phyloP scores from a whole-genome alignment of 2,329 filamentous ascomycete genomes.

The Kalmusia sp. region DNA sequence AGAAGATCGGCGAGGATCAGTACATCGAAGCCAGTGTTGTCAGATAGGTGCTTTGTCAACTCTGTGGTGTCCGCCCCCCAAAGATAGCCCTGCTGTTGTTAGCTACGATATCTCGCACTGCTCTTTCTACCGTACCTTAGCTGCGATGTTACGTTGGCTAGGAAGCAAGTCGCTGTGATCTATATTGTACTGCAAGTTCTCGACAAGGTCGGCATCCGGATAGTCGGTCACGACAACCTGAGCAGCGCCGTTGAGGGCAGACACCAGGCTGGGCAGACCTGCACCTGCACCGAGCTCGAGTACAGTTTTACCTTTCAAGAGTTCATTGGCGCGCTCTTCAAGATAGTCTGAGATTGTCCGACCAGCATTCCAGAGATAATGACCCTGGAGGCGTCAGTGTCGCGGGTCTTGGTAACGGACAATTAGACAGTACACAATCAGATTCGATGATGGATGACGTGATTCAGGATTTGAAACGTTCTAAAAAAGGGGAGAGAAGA shows the following conservation, averaged over 20 bases:
- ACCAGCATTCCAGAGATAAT: slow-evolving; percentile 90
- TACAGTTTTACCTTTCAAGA: slow-evolving; percentile 73
- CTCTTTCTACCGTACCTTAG: slow-evolving; percentile 36
- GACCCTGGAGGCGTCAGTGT: slow-evolving; percentile 60
- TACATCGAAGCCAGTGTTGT: slow-evolving; percentile 70
- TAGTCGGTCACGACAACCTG: slow-evolving; percentile 83
- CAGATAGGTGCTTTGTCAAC: slow-evolving; percentile 66
- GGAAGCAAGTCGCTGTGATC: slow-evolving; percentile 58
- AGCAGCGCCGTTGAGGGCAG: slow-evolving; percentile 72
- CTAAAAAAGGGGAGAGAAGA: neutral
- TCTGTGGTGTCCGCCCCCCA: slow-evolving; percentile 75
- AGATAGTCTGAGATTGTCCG: slow-evolving; percentile 80
- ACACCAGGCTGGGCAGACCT: slow-evolving; percentile 81
- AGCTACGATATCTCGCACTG: slow-evolving; percentile 11
- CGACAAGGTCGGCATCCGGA: slow-evolving; percentile 82
- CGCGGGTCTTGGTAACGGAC: neutral
- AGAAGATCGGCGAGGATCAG: slow-evolving; percentile 87
- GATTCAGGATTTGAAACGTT: neutral
- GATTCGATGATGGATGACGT: neutral
- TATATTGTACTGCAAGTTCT: slow-evolving; percentile 81
- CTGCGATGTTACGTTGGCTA: slow-evolving; percentile 45
- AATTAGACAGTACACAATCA: neutral
- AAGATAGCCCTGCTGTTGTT: slow-evolving; percentile 69
- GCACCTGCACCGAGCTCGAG: slow-evolving; percentile 90
- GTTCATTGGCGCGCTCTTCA: slow-evolving; percentile 66